Base-by-base conservation (phyloP, 768 basidiomycete genomes). In the Lentinula lateritia region DNA sequence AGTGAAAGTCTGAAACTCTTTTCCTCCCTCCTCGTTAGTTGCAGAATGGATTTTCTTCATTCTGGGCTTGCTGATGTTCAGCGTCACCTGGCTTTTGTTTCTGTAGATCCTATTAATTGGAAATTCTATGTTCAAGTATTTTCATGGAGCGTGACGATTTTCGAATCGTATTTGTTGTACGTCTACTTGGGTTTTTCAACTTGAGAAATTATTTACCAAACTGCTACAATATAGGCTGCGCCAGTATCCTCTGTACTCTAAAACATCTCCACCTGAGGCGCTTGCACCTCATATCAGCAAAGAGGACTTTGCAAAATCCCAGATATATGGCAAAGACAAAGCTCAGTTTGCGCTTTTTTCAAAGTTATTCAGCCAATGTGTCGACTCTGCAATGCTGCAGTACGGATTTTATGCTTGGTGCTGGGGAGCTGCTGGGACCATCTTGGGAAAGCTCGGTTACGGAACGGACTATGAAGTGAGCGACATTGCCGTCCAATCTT, bases 241-340 rank as follows among this genome's bases (percentile, higher is more conserved):
- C 7, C 95, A 98, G 73, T 90, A 92, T 67, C 92, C 92, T 3
- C 78, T 92, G 50, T 95, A 94, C 71, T 87, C 85, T 7, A 93
- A 88, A 68, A 81, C 78, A 0, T 78, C 80, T 41, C 94, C 91
- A 0, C 93, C 93, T 1, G 69, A 82, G 2, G 85, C 83, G 3
- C 82, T 97, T 3, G 85, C 83, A 3, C 73, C 73, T 1, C 88
- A 93, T 70, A 87, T 95, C 66, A 80, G 82, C 15, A 70, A 75
- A 9, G 83, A 88, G 2, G 86, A 85, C 13, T 96, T 95, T 72
- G 79, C 85, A 63, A 97, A 97, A 68, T 95, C 93, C 0, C 96
- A 99, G 72, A 76, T 80, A 45, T 99, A 99, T 75, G 93, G 94
- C 18, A 85, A 82, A 55, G 92, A 94, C 81, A 97, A 97, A 75